phyloP scores from a whole-genome alignment of 1,284 basidiomycete genomes.

The Cryptococcus jaspeensis region DNA sequence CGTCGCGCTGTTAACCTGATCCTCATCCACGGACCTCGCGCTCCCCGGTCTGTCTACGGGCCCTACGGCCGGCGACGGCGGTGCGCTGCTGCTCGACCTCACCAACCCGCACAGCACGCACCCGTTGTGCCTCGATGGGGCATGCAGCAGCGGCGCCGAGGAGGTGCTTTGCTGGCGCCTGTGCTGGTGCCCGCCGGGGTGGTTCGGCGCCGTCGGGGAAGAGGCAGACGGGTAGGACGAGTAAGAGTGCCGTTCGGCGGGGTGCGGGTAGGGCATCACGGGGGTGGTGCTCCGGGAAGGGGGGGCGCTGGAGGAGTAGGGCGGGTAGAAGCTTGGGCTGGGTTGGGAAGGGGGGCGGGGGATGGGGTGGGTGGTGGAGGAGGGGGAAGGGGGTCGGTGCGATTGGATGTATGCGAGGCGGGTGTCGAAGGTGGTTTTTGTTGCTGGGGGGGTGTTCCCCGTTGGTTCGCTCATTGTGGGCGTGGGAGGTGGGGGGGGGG shows the following conservation, averaged over 20 bases:
- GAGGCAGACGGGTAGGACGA: not conserved
- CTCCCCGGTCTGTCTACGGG: too few relatives aligned
- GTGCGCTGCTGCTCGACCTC: constrained; percentile 6
- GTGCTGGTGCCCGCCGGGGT: not conserved
- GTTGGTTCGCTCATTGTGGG: not conserved
- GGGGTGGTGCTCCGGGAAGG: not conserved
- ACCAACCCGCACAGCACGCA: constrained; percentile 38
- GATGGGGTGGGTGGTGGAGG: not conserved
- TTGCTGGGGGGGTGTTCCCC: constrained; percentile 2
- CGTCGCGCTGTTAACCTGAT: too few relatives aligned
- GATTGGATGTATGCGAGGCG: constrained; percentile 9
- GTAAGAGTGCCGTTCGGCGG: not conserved
- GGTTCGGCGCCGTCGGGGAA: not conserved
- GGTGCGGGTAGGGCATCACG: not conserved
- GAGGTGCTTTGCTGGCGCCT: not conserved
- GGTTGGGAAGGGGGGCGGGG: not conserved
- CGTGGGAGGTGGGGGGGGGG: not conserved
- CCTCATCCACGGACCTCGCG: constrained; percentile 4
- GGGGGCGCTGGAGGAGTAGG: not conserved
- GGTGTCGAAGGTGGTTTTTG: constrained; percentile 9
- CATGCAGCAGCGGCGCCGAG: not conserved
- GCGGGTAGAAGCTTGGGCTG: too few relatives aligned
- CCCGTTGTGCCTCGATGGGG: constrained; percentile 21
- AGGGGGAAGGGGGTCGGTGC: not conserved
- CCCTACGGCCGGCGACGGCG: too few relatives aligned